Percentiles rank a stretch among this genome's conserved stretches.
Evolutionary conservation across 23 red algal genomes (phyloP).

Genomic region (Gracilaria caudata): DNA sequence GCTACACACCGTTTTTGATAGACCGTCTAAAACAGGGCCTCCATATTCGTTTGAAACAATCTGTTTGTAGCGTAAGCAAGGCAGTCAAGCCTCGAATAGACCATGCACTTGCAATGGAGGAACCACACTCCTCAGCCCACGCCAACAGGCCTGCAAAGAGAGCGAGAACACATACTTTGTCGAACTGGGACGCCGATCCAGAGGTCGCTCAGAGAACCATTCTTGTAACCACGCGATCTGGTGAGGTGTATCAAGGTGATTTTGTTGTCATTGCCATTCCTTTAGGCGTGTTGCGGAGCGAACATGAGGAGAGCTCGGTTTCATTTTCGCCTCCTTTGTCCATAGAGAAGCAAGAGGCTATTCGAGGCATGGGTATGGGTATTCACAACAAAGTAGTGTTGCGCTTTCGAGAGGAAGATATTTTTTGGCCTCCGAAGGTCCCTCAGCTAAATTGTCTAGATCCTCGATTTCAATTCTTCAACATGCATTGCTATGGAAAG

Average conservation of each 20-base stretch:
- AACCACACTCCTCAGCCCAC: neutral
- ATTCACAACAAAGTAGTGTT: slow-evolving; percentile 69
- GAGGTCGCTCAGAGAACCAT: slow-evolving; percentile 39
- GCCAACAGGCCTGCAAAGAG: slow-evolving; percentile 4
- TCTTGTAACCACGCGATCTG: slow-evolving; percentile 42
- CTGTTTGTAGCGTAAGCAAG: slow-evolving; percentile 48
- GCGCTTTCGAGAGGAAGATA: slow-evolving; percentile 53
- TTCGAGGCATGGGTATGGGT: slow-evolving; percentile 67
- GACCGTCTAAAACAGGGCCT: slow-evolving; percentile 35
- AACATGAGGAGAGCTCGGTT: slow-evolving; percentile 54
- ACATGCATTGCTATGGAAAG: slow-evolving; percentile 68
- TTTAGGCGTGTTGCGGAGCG: slow-evolving; percentile 27
- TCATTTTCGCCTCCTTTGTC: slow-evolving; percentile 52
- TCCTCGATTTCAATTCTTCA: slow-evolving; percentile 71
- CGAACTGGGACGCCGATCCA: slow-evolving; percentile 26
- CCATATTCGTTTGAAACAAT: slow-evolving; percentile 53
- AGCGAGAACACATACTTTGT: slow-evolving; percentile 15
- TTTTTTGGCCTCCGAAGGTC: slow-evolving; percentile 62
- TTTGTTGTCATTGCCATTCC: slow-evolving; percentile 66
- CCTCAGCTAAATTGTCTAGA: slow-evolving; percentile 69
- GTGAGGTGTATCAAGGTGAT: slow-evolving; percentile 52
- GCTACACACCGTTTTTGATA: slow-evolving; percentile 63
- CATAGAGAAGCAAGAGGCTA: slow-evolving; percentile 33
- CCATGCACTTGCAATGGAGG: neutral
- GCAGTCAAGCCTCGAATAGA: slow-evolving; percentile 29